phyloP scores from a whole-genome alignment of 352 stramenopile genomes.

The Phytophthora macrochlamydospora region DNA sequence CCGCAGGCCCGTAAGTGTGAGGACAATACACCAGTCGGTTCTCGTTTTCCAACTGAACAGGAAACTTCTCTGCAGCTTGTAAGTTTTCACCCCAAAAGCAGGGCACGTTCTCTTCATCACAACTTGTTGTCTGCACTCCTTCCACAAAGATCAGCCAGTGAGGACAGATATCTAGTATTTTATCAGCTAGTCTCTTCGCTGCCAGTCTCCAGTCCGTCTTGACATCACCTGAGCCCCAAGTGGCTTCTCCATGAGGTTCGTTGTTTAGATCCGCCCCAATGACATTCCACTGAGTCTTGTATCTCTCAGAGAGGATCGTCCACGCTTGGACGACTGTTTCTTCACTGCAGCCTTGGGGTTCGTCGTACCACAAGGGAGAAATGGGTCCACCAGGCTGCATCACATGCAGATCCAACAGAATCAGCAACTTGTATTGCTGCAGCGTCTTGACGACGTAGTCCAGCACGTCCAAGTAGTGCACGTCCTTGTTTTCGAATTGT shows the following conservation, averaged over 20 bases:
- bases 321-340: constrained; percentile 36
- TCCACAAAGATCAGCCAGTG: constrained; percentile 64
- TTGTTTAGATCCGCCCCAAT: constrained; percentile 63
- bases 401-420: constrained; percentile 58
- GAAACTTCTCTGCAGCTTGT: constrained; percentile 24
- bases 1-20: constrained; percentile 54
- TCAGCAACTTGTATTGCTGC: constrained; percentile 36
- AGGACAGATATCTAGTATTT: constrained; percentile 35
- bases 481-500: constrained; percentile 29
- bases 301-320: constrained; percentile 40
- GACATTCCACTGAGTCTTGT: constrained; percentile 49
- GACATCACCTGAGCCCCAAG: constrained; percentile 46
- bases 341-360: constrained; percentile 19
- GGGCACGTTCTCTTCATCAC: constrained; percentile 32
- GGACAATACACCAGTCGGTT: constrained; percentile 60
- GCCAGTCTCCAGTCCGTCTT: constrained; percentile 57
- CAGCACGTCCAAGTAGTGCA: constrained; percentile 60
- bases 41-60: constrained; percentile 34
- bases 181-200: constrained; percentile 27
- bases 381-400: constrained; percentile 45
- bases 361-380: constrained; percentile 51
- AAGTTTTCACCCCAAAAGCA: constrained; percentile 67
- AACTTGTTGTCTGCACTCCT: constrained; percentile 46
- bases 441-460: constrained; percentile 50
- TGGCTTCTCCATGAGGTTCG: constrained; percentile 54